These are phyloP conservation scores for Bauhinia variegata DNA, from an alignment of 306 rosid genomes.

Conservation along the genomic window DNA sequence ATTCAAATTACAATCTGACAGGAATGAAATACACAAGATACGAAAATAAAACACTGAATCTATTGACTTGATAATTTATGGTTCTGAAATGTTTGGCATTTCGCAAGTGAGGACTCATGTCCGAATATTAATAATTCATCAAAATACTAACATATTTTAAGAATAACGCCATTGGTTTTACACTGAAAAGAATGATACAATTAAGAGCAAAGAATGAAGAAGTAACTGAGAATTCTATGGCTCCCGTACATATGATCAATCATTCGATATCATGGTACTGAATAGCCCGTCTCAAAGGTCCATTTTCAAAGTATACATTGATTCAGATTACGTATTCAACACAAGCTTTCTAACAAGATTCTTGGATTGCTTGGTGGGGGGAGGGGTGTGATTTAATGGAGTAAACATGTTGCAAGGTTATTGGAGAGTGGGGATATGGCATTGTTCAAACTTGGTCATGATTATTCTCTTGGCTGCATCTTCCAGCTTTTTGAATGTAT, in stretches of 20 bases:
- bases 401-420: constrained; percentile 27
- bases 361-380: neutral
- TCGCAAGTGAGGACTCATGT: too few species aligned
- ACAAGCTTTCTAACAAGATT: neutral
- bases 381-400: constrained; percentile 24
- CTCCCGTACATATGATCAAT: neutral
- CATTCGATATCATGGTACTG: too few species aligned
- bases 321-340: neutral
- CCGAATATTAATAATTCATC: neutral
- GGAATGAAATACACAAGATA: constrained; percentile 12
- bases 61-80: constrained; percentile 29
- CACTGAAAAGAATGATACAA: neutral
- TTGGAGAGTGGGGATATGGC: neutral
- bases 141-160: too few species aligned
- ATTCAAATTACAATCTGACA: constrained; percentile 13
- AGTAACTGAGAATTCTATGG: neutral
- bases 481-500: constrained; percentile 35
- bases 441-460: constrained; percentile 28
- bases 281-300: too few species aligned
- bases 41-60: constrained; percentile 8
- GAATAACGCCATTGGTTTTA: too few species aligned
- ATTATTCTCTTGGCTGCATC: constrained; percentile 35
- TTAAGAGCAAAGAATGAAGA: neutral
- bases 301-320: too few species aligned
- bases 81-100: too few species aligned